Conservation (phyloP, 2,329 filamentous ascomycete genomes). For the Cercospora janseana region DNA sequence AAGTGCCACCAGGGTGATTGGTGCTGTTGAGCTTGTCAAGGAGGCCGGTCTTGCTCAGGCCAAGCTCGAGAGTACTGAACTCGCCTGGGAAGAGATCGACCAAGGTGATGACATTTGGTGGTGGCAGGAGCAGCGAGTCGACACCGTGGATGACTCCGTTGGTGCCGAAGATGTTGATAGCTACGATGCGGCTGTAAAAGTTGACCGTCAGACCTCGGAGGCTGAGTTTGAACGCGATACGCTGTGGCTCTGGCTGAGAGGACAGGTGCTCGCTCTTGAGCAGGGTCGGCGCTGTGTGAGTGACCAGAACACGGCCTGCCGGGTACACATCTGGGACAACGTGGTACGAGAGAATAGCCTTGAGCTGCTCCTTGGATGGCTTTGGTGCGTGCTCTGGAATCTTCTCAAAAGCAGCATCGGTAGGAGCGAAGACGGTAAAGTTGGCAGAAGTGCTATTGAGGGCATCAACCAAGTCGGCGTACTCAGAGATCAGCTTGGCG, state of each 20-base stretch:
- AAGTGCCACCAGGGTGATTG: conserved; percentile 63
- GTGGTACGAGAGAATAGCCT: conserved; percentile 72
- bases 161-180: conserved; percentile 66
- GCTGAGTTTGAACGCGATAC: conserved; percentile 66
- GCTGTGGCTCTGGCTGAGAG: conserved; percentile 60
- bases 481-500: conserved; percentile 69
- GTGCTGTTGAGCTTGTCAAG: conserved; percentile 57
- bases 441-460: conserved; percentile 74
- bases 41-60: conserved; percentile 71
- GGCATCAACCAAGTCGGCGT: conserved; percentile 66
- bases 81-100: conserved; percentile 64
- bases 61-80: conserved; percentile 78
- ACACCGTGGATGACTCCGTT: conserved; percentile 82
- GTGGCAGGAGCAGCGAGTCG: conserved; percentile 72
- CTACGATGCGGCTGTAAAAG: conserved; percentile 70
- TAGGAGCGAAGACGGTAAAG: conserved; percentile 78
- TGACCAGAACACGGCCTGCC: conserved; percentile 62
- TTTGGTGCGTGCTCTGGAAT: conserved; percentile 57
- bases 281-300: conserved; percentile 72
- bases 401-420: conserved; percentile 71
- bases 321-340: conserved; percentile 66
- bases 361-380: conserved; percentile 67
- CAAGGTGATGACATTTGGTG: conserved; percentile 63
- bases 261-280: conserved; percentile 61
- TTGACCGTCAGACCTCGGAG: conserved; percentile 68